phyloP scores from a whole-genome alignment of 2,329 filamentous ascomycete species.

The Trichoderma polysporum region DNA sequence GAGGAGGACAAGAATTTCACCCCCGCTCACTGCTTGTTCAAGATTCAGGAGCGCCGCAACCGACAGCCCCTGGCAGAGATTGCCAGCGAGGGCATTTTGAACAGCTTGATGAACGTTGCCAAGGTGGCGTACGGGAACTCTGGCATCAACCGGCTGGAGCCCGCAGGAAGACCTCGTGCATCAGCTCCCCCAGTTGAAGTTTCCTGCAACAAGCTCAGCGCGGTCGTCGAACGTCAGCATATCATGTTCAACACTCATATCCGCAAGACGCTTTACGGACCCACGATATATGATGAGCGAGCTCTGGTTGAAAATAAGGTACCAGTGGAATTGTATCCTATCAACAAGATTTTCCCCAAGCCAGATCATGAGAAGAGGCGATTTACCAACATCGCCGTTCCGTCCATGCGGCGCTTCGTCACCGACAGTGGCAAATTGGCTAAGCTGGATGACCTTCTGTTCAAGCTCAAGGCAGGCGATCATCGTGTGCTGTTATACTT shows the following conservation, averaged over 20 bases:
- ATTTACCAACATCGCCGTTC: conserved; percentile 88
- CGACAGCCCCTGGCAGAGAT: conserved; percentile 66
- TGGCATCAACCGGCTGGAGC: conserved; percentile 76
- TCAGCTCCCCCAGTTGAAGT: conserved; percentile 85
- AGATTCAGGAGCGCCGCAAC: conserved; percentile 70
- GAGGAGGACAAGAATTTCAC: conserved; percentile 62
- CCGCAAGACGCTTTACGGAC: conserved; percentile 72
- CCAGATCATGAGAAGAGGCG: conserved; percentile 79
- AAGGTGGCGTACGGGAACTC: conserved; percentile 62
- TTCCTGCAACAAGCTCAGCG: conserved; percentile 66
- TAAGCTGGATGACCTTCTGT: conserved; percentile 82
- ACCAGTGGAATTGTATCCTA: conserved; percentile 63
- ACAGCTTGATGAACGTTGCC: conserved; percentile 76
- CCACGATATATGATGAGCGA: conserved; percentile 64
- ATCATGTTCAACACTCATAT: conserved; percentile 76
- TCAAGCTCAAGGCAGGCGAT: conserved; percentile 84
- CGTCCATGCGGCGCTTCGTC: conserved; percentile 96
- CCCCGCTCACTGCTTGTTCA: conserved; percentile 76
- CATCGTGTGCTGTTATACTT: conserved; percentile 97
- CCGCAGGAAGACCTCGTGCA: conserved; percentile 73
- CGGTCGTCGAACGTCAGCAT: conserved; percentile 65
- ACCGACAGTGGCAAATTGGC: conserved; percentile 97
- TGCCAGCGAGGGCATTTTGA: conserved; percentile 69
- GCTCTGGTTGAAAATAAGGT: conserved; percentile 72
- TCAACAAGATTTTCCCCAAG: conserved; percentile 65